Conservation (phyloP, 257 asterid genomes). For the Lycium ferocissimum region DNA sequence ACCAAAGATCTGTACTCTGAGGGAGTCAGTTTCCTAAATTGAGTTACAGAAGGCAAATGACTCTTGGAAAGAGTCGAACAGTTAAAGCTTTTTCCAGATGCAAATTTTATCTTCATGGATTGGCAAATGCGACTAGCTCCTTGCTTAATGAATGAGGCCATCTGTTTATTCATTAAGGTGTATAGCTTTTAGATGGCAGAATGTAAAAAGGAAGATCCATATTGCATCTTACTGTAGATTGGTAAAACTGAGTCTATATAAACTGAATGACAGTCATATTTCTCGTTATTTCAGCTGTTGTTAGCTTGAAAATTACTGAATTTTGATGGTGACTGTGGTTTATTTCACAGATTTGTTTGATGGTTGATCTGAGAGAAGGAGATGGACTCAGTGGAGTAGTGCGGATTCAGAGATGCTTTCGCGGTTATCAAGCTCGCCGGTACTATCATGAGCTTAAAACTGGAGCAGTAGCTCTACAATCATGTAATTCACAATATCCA, state of each 20-base stretch:
- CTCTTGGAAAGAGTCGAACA: not conserved
- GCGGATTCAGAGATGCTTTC: conserved; percentile 53
- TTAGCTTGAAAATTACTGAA: not conserved
- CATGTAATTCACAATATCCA: conserved; percentile 53
- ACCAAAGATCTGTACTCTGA: not conserved
- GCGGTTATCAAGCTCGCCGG: conserved; percentile 51
- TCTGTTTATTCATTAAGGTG: not conserved
- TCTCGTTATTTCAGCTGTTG: conserved; percentile 19
- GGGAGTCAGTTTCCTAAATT: not conserved
- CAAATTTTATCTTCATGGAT: not conserved
- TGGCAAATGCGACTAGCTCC: not conserved
- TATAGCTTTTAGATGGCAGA: not conserved
- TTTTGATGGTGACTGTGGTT: not conserved
- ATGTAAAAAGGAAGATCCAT: not conserved
- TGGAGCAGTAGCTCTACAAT: conserved; percentile 62
- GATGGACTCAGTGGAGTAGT: conserved; percentile 35
- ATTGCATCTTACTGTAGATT: not conserved
- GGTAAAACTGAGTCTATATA: not conserved
- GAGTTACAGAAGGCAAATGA: not conserved
- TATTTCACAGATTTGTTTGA: conserved; percentile 34
- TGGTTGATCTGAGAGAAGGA: conserved; percentile 35
- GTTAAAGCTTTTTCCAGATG: not conserved
- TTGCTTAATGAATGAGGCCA: not conserved
- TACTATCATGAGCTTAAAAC: conserved; percentile 46
- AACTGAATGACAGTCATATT: conserved; percentile 8